Conservation (phyloP, 1,139 yeast genomes). For the Sugiyamaella sp. region DNA sequence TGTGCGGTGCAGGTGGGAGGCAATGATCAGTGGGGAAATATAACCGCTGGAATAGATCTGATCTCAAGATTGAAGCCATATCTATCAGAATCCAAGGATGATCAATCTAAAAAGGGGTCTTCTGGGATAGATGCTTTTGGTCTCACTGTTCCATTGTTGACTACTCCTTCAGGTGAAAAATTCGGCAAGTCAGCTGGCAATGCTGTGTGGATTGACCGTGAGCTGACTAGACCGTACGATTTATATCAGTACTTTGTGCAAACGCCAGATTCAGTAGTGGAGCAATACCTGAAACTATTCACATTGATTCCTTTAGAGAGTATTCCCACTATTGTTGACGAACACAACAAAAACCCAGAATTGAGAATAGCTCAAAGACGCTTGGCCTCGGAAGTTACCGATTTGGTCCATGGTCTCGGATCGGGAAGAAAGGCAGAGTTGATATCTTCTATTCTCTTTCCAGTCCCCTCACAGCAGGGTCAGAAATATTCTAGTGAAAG, state of each 20-base stretch:
- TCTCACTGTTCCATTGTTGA: slow-evolving; percentile 83
- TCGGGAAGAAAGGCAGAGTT: slow-evolving; percentile 66
- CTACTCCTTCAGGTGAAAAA: slow-evolving; percentile 89
- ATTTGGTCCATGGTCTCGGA: slow-evolving; percentile 82
- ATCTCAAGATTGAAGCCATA: slow-evolving; percentile 58
- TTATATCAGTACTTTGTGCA: slow-evolving; percentile 85
- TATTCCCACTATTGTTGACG: slow-evolving; percentile 55
- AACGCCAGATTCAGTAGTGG: slow-evolving; percentile 76
- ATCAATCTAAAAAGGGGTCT: neutral
- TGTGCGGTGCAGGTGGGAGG: slow-evolving; percentile 92
- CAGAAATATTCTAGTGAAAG: slow-evolving; percentile 48
- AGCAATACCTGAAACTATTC: slow-evolving; percentile 67
- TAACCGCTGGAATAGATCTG: slow-evolving; percentile 92
- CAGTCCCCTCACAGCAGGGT: slow-evolving; percentile 38
- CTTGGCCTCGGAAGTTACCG: slow-evolving; percentile 84
- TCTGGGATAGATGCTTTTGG: slow-evolving; percentile 56
- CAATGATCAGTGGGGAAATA: slow-evolving; percentile 98
- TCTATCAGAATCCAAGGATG: slow-evolving; percentile 11
- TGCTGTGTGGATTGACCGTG: slow-evolving; percentile 82
- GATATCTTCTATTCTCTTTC: slow-evolving; percentile 67
- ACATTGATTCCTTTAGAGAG: slow-evolving; percentile 71
- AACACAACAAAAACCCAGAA: slow-evolving; percentile 63
- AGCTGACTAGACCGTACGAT: slow-evolving; percentile 75
- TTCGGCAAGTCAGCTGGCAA: slow-evolving; percentile 98
- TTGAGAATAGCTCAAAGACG: slow-evolving; percentile 70